phyloP scores from a whole-genome alignment of 139 green algal genomes.

The Astrephomene gubernaculifera region DNA sequence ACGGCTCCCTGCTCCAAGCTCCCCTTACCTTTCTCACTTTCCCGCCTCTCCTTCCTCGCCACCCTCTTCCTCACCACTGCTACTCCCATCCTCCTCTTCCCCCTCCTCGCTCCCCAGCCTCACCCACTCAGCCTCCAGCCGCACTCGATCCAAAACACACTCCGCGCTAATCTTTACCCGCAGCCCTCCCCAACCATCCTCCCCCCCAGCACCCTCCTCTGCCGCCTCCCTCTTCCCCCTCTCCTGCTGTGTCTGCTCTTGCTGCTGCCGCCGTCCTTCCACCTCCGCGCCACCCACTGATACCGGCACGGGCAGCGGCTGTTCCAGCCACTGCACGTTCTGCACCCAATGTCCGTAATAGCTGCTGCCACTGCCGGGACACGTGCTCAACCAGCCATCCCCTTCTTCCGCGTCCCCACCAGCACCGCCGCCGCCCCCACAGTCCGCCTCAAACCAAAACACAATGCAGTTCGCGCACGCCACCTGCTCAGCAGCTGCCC shows the following conservation, averaged over 20 bases:
- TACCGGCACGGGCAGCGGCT: neutral
- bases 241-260: too few relatives aligned
- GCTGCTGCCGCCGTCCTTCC: neutral
- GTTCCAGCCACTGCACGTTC: slow-evolving; percentile 44
- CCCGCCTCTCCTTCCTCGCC: neutral
- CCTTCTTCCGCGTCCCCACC: too few relatives aligned
- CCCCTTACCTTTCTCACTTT: too few relatives aligned
- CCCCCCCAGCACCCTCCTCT: neutral
- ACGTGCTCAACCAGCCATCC: slow-evolving; percentile 40
- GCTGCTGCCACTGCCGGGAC: slow-evolving; percentile 31
- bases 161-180: slow-evolving; percentile 8
- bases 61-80: neutral
- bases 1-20: too few relatives aligned
- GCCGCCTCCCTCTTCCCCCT: neutral
- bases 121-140: slow-evolving; percentile 26
- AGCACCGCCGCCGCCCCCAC: slow-evolving; percentile 43
- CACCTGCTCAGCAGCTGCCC: neutral
- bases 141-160: slow-evolving; percentile 21
- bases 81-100: neutral
- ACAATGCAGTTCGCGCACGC: slow-evolving; percentile 27
- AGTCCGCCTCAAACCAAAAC: slow-evolving; percentile 60
- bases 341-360: slow-evolving; percentile 55
- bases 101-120: neutral
- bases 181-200: neutral
- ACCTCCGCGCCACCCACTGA: neutral